Conservation (phyloP, 495 filamentous ascomycete species). For the Corynascus novoguineensis region DNA sequence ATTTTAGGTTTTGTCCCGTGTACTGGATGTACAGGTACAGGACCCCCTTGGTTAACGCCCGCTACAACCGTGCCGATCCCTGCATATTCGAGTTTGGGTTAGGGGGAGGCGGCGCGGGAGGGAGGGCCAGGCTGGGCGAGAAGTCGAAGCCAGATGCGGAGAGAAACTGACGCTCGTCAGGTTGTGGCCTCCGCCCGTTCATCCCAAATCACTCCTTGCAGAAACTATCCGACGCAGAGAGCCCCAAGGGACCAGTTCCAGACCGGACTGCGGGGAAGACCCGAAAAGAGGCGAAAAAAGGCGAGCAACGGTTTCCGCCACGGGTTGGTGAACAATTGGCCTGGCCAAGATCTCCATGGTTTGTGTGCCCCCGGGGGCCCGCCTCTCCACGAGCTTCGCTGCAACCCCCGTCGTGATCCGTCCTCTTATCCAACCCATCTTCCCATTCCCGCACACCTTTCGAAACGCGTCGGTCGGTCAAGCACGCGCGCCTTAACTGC, state of each 20-base stretch:
- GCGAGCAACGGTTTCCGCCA: not conserved
- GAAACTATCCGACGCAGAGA: not conserved
- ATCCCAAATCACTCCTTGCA: not conserved
- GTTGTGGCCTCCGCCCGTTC: not conserved
- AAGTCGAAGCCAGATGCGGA: not conserved
- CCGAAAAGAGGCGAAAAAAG: too few relatives aligned
- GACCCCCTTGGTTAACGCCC: not conserved
- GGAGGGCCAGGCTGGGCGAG: slow-evolving; percentile 1
- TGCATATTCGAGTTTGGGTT: not conserved
- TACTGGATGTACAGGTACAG: too few relatives aligned
- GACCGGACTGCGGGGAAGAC: too few relatives aligned
- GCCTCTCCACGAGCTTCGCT: not conserved
- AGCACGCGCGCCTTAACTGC: not conserved
- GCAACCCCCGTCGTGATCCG: not conserved
- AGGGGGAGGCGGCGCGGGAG: too few relatives aligned
- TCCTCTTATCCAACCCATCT: not conserved
- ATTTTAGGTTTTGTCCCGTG: too few relatives aligned
- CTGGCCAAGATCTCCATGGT: not conserved
- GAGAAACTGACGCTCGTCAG: not conserved
- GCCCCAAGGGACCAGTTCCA: too few relatives aligned
- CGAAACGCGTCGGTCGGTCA: not conserved
- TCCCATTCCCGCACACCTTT: slow-evolving; percentile 10
- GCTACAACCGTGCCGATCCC: slow-evolving; percentile 5
- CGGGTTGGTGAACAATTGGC: not conserved
- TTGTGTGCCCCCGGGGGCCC: slow-evolving; percentile 1